phyloP scores from a whole-genome alignment of 2,329 filamentous ascomycete genomes.

The Colletotrichum camelliae region DNA sequence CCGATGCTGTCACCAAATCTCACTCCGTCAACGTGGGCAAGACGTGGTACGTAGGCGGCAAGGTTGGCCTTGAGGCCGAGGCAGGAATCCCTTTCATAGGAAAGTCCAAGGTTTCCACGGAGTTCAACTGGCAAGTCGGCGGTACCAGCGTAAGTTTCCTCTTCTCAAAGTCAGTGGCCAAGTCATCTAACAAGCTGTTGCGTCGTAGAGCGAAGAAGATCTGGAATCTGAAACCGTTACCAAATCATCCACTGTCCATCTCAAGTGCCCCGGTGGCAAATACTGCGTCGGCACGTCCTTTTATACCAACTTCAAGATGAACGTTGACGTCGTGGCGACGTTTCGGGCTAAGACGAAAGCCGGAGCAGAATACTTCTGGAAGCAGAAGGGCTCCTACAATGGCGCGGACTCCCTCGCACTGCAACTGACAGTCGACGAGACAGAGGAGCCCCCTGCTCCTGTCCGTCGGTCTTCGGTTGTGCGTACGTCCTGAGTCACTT shows the following conservation, averaged over 20 bases:
- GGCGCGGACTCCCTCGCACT: slow-evolving; percentile 9
- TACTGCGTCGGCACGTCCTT: slow-evolving; percentile 17
- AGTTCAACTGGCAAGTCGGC: background rate
- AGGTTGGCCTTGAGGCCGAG: background rate
- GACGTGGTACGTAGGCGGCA: background rate
- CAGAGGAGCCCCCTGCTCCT: background rate
- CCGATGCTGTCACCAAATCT: background rate
- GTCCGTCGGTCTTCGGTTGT: background rate
- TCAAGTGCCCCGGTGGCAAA: slow-evolving; percentile 16
- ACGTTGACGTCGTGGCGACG: slow-evolving; percentile 10
- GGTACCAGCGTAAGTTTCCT: background rate
- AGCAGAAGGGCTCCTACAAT: background rate
- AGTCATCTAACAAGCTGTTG: background rate
- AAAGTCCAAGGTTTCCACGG: background rate
- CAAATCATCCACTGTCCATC: background rate
- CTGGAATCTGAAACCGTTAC: background rate
- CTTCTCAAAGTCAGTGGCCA: background rate
- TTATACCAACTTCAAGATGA: slow-evolving; percentile 12
- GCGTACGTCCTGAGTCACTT: accelerated
- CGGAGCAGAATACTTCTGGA: background rate
- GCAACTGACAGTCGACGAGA: slow-evolving; percentile 16
- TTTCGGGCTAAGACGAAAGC: background rate
- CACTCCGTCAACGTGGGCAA: background rate
- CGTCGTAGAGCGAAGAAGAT: background rate
- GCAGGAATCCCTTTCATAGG: background rate